Conservation (phyloP, 305 asterid genomes). For the Lippia alba region DNA sequence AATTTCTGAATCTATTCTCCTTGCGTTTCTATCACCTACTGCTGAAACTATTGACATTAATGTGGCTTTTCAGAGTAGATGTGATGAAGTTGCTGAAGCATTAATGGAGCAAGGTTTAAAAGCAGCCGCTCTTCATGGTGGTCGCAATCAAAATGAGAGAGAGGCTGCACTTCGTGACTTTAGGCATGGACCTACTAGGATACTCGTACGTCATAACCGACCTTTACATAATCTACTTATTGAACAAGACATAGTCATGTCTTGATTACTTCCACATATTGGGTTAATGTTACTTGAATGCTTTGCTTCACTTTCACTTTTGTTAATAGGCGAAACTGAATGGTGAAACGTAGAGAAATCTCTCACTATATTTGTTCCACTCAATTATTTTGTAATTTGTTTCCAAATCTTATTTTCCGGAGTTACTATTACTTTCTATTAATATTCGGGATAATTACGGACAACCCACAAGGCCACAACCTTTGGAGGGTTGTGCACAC, state of each 20-base stretch:
- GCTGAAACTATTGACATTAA: constrained; percentile 38
- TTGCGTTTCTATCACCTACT: constrained; percentile 13
- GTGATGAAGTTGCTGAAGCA: constrained; percentile 93
- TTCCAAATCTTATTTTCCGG: not conserved
- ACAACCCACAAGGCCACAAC: no score
- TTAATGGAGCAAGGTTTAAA: constrained; percentile 73
- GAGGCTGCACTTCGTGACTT: constrained; percentile 85
- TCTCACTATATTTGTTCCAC: constrained; percentile 9
- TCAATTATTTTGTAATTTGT: constrained; percentile 11
- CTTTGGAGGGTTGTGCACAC: no score
- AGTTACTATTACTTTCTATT: not conserved
- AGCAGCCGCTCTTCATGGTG: constrained; percentile 92
- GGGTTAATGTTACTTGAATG: constrained; percentile 21
- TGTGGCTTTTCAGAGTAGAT: constrained; percentile 67
- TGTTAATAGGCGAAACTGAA: constrained; percentile 14
- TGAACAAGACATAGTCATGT: constrained; percentile 5
- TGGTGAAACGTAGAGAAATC: constrained; percentile 18
- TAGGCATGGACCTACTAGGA: constrained; percentile 76
- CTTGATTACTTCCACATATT: constrained; percentile 32
- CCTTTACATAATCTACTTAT: constrained; percentile 21
- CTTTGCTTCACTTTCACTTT: constrained; percentile 24
- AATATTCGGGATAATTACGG: no score
- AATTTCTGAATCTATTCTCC: not conserved
- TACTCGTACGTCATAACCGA: constrained; percentile 57
- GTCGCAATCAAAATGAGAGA: constrained; percentile 90